phyloP scores from a whole-genome alignment of 371 early-diverging fungal species.

The Circinella umbellata region DNA sequence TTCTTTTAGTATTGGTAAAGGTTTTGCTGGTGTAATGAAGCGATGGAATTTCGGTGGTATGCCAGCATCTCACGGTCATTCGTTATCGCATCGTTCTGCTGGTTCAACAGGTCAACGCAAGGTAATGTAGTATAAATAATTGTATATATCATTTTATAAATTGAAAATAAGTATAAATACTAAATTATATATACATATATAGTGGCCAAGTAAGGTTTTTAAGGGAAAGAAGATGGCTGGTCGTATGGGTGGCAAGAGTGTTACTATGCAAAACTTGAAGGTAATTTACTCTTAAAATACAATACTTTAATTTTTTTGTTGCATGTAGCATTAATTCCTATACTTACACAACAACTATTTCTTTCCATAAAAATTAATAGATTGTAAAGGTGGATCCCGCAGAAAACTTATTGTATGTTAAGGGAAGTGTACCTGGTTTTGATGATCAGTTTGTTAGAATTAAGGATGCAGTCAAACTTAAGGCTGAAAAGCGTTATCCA shows the following conservation, averaged over 20 bases:
- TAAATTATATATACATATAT: neutral
- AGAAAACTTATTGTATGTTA: slow-evolving; percentile 87
- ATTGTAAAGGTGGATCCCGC: slow-evolving; percentile 89
- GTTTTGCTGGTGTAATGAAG: slow-evolving; percentile 98
- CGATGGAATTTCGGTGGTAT: slow-evolving; percentile 93
- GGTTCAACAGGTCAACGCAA: slow-evolving; percentile 96
- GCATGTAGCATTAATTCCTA: too few species aligned
- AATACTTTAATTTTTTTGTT: too few species aligned
- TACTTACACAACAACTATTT: too few species aligned
- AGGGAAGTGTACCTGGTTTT: slow-evolving; percentile 91
- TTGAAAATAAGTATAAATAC: neutral
- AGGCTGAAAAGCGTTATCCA: slow-evolving; percentile 71
- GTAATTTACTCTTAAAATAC: too few species aligned
- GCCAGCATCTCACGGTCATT: slow-evolving; percentile 94
- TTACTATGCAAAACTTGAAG: slow-evolving; percentile 82
- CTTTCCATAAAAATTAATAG: neutral
- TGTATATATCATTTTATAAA: neutral
- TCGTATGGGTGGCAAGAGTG: slow-evolving; percentile 87
- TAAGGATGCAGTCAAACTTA: slow-evolving; percentile 85
- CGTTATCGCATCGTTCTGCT: slow-evolving; percentile 86
- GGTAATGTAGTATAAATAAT: slow-evolving; percentile 37
- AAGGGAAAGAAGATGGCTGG: slow-evolving; percentile 99
- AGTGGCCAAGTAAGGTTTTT: slow-evolving; percentile 90
- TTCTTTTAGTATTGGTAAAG: slow-evolving; percentile 82
- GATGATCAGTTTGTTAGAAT: slow-evolving; percentile 86